Evolutionary conservation across 1,139 yeast genomes (phyloP), one percentile per base, ranked within the genome.

Genomic region (Suhomyces terraborum): DNA sequence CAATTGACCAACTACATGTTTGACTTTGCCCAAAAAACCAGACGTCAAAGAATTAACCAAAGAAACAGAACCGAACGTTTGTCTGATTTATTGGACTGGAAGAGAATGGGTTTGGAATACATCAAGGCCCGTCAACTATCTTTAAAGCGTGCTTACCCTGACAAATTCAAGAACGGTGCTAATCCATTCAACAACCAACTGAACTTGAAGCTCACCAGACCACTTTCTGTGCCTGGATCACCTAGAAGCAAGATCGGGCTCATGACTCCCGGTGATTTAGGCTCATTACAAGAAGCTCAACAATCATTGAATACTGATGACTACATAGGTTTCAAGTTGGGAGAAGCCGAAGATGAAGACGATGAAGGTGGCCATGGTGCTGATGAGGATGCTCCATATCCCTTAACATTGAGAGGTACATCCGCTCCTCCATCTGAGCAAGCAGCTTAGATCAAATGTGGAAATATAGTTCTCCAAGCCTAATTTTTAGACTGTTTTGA

Each of bases 221-320:
- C 98, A 10, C 73, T 93, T 53, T 84, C 95, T 45, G 98, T 88
- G 12, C 98, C 98, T 3, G 98, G 98, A 1, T 89, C 97, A 12
- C 98, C 98, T 43, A 71, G 88, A 49, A 61, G 69, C 26, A 69
- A 66, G 50, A 55, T 77, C 36, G 84, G 88, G 13, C 66, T 80
- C 52, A 89, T 88, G 95, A 93, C 98, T 1, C 98, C 98, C 0
- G 98, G 98, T 36, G 98, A 93, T 62, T 77, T 93, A 52, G 98
- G 98, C n/a, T 84, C 96, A 9, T 73, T 93, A 55, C 97, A 88
- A 64, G 98, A 93, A 62, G 88, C 88, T 29, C 77, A 78, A 43
- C 86, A 84, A 58, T 67, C 75, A 1, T 76, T 88, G 41, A 81
- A 84, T 50, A 84, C 88, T 28, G 94, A 84, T 41, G 96, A 88